Evolutionary conservation across 176 grass and related monocot genomes (phyloP).

Genomic region (Poa pratensis): DNA sequence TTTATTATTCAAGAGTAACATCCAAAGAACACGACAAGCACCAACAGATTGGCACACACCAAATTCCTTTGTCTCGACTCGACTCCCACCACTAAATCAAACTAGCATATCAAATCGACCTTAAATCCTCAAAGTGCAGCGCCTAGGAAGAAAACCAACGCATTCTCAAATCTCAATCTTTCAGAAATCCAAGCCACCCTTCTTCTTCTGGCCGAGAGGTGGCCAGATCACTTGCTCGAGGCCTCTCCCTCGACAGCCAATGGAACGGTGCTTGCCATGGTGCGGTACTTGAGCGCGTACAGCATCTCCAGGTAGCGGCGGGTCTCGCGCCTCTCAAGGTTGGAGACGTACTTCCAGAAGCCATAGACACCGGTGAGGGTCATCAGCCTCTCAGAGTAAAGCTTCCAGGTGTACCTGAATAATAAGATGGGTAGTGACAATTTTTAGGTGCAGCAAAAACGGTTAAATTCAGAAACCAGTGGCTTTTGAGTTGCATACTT

Average conservation of each 20-base stretch:
- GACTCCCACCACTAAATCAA: constrained; percentile 13
- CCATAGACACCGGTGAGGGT: constrained; percentile 93
- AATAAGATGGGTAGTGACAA: background rate
- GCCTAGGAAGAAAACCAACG: constrained; percentile 42
- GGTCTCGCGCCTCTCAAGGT: constrained; percentile 94
- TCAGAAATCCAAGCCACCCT: constrained; percentile 32
- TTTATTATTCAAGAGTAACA: constrained; percentile 54
- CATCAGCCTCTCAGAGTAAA: constrained; percentile 99
- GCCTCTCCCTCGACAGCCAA: constrained; percentile 80
- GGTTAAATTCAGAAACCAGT: background rate
- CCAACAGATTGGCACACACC: constrained; percentile 30
- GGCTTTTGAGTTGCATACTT: constrained; percentile 58
- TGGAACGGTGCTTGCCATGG: constrained; percentile 89
- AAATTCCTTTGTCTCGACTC: constrained; percentile 27
- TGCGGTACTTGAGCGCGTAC: constrained; percentile 97
- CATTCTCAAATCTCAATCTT: constrained; percentile 49
- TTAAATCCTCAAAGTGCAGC: constrained; percentile 35
- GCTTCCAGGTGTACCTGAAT: constrained; percentile 93
- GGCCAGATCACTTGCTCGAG: constrained; percentile 42
- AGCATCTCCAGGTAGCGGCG: constrained; percentile 99
- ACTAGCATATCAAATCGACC: constrained; percentile 43
- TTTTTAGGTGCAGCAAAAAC: background rate
- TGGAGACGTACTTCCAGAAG: constrained; percentile 99
- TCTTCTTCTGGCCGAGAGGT: constrained; percentile 28
- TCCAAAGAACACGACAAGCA: constrained; percentile 51